A percentile compares a stretch with the other conserved stretches of the same genome.
These are phyloP conservation scores for Vitis cinerea DNA, from an alignment of 164 flowering plant species.

Conservation along the genomic window DNA sequence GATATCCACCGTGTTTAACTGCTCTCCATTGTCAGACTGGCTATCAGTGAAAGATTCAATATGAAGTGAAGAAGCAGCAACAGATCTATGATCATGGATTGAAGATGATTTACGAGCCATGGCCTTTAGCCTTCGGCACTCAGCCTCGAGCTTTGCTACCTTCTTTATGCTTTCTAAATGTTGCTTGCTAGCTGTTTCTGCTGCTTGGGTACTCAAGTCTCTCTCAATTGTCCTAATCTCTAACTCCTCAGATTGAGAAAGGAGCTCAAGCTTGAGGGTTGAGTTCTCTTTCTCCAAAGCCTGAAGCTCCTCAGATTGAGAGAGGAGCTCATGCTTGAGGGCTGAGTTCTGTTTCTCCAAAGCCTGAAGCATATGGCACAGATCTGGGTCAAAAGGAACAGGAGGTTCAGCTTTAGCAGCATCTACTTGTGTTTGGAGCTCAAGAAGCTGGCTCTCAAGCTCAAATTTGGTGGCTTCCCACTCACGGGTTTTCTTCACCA, in stretches of 20 bases:
- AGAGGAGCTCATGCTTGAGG: slow-evolving; percentile 52
- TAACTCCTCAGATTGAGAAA: slow-evolving; percentile 51
- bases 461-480: slow-evolving; percentile 56
- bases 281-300: slow-evolving; percentile 61
- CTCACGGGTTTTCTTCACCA: slow-evolving; percentile 43
- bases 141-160: slow-evolving; percentile 81
- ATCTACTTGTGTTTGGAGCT: slow-evolving; percentile 48
- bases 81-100: slow-evolving; percentile 41
- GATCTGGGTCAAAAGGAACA: slow-evolving; percentile 26
- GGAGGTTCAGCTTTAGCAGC: slow-evolving; percentile 35
- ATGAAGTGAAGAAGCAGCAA: slow-evolving; percentile 39
- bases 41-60: slow-evolving; percentile 73
- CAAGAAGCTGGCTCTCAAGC: slow-evolving; percentile 57
- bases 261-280: slow-evolving; percentile 52
- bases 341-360: slow-evolving; percentile 60
- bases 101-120: slow-evolving; percentile 38
- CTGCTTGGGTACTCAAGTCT: slow-evolving; percentile 86
- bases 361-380: slow-evolving; percentile 38
- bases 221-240: slow-evolving; percentile 76
- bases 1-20: slow-evolving; percentile 33
- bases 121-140: slow-evolving; percentile 67
- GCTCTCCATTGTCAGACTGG: slow-evolving; percentile 75
- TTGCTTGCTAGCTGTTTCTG: slow-evolving; percentile 88
- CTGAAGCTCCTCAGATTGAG: slow-evolving; percentile 56
- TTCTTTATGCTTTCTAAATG: slow-evolving; percentile 82